A percentile compares a stretch with the other conserved stretches of the same genome.
Evolutionary conservation across 2,329 filamentous ascomycete genomes (phyloP).

Genomic region (Exophiala bonariae): DNA sequence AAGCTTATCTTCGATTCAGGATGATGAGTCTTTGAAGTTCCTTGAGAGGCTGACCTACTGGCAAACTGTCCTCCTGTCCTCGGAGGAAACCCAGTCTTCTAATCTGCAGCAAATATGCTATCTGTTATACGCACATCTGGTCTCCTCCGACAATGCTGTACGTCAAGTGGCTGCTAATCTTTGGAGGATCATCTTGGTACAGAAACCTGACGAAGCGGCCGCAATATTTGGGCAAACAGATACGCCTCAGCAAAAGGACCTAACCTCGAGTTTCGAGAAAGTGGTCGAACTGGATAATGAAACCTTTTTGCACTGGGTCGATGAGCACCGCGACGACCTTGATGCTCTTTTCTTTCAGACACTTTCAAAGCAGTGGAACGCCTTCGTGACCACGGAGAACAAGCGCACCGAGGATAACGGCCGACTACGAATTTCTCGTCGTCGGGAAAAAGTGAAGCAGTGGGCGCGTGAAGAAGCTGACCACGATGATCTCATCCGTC

Average conservation of each 20-base stretch:
- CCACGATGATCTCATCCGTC: conserved; percentile 70
- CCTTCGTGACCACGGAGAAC: conserved; percentile 82
- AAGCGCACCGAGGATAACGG: conserved; percentile 74
- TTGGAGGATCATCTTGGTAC: conserved; percentile 88
- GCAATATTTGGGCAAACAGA: conserved; percentile 72
- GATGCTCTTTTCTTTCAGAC: conserved; percentile 80
- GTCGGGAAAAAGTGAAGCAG: conserved; percentile 76
- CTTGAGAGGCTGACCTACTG: conserved; percentile 89
- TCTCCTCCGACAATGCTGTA: conserved; percentile 67
- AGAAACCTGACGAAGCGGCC: conserved; percentile 82
- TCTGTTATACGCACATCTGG: conserved; percentile 84
- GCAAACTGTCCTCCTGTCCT: conserved; percentile 85
- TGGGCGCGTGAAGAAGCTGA: conserved; percentile 73
- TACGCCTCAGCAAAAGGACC: conserved; percentile 66
- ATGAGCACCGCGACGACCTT: conserved; percentile 74
- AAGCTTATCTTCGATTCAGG: conserved; percentile 79
- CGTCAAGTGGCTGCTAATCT: conserved; percentile 77
- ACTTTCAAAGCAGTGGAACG: conserved; percentile 81
- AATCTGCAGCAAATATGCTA: conserved; percentile 88
- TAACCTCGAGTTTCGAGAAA: conserved; percentile 77
- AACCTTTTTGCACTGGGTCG: conserved; percentile 84
- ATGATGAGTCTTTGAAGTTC: conserved; percentile 67
- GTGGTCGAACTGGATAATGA: conserved; percentile 87
- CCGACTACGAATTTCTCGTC: conserved; percentile 67
- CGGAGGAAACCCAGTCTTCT: conserved; percentile 75